These are phyloP conservation scores for Plasmodium gaboni DNA, from an alignment of 169 alveolate genomes.

Conservation along the genomic window DNA sequence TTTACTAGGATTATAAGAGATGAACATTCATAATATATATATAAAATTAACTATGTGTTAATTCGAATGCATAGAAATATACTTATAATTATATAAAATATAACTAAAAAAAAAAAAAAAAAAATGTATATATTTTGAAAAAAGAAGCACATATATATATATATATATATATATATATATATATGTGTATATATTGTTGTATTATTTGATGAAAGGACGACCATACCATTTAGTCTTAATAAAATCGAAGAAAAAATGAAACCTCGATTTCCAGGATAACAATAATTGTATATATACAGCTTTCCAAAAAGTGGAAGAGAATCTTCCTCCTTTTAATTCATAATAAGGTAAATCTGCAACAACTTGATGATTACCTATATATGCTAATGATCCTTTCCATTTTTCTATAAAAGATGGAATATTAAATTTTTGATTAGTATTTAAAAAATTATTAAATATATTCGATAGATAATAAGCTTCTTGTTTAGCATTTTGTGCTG, in stretches of 20 bases:
- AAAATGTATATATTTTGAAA: background rate
- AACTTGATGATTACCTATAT: constrained; percentile 80
- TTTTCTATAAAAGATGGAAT: constrained; percentile 78
- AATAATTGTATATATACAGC: constrained; percentile 77
- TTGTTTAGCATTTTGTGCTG: constrained; percentile 88
- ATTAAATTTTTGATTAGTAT: background rate
- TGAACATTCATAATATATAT: no score
- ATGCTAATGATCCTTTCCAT: constrained; percentile 88
- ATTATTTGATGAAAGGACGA: constrained; percentile 48
- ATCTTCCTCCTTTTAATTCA: constrained; percentile 79
- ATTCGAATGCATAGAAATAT: no score
- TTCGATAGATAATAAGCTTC: constrained; percentile 81
- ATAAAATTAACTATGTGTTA: no score
- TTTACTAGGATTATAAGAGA: no score
- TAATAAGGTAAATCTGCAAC: constrained; percentile 81
- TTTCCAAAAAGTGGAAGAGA: constrained; percentile 80
- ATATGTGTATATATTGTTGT: background rate
- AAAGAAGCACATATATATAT: background rate
- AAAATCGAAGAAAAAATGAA: constrained; percentile 53
- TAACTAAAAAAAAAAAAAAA: no score
- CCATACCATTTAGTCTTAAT: constrained; percentile 73
- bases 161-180: background rate
- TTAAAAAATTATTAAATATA: constrained; percentile 69
- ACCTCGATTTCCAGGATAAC: constrained; percentile 79
- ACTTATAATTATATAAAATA: no score